These are phyloP conservation scores for Heteromeles arbutifolia DNA, from an alignment of 306 rosid genomes.

Conservation along the genomic window DNA sequence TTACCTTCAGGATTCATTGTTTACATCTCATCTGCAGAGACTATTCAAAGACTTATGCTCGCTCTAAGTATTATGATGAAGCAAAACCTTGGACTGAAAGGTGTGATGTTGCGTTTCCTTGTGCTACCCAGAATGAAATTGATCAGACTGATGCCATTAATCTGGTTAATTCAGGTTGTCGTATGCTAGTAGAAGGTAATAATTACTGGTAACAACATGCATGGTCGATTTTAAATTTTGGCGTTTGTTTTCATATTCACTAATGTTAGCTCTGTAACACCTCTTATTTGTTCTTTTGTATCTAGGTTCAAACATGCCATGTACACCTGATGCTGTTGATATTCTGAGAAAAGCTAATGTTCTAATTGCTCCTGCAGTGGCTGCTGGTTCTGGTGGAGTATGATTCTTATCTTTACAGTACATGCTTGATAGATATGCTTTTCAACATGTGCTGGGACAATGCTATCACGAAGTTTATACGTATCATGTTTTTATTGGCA, in stretches of 20 bases:
- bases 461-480: not conserved
- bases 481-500: not conserved
- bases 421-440: constrained; percentile 10
- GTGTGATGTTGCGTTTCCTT: constrained; percentile 91
- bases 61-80: constrained; percentile 93
- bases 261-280: constrained; percentile 1
- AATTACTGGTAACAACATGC: constrained; percentile 6
- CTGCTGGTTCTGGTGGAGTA: constrained; percentile 99
- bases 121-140: constrained; percentile 94
- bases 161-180: constrained; percentile 88
- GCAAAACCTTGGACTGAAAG: constrained; percentile 95
- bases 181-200: constrained; percentile 85
- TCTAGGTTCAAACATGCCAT: constrained; percentile 94
- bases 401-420: constrained; percentile 26
- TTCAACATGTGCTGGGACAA: not conserved
- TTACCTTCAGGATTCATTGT: constrained; percentile 20
- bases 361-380: constrained; percentile 94
- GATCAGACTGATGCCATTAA: constrained; percentile 85
- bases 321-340: constrained; percentile 85
- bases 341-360: constrained; percentile 84
- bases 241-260: constrained; percentile 1
- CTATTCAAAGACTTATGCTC: constrained; percentile 94
- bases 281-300: not conserved
- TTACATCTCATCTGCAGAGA: constrained; percentile 53
- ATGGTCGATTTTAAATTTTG: not conserved